These are phyloP conservation scores for Colletotrichum musicola DNA, from an alignment of 2,329 filamentous ascomycete genomes.

Conservation along the genomic window DNA sequence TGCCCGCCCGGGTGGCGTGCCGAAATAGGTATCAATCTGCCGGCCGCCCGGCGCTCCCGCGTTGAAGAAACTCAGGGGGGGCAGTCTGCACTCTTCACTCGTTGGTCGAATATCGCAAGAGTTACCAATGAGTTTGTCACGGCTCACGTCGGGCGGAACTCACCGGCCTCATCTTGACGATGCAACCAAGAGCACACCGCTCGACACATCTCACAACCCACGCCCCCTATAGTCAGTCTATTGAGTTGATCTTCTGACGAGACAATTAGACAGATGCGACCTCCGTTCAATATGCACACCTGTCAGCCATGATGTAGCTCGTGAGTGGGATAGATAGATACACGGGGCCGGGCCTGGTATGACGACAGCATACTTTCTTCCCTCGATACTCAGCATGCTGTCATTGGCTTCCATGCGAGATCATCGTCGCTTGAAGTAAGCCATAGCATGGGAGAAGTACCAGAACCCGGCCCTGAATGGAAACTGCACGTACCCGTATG, in stretches of 20 bases:
- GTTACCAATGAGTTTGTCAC: too few species aligned
- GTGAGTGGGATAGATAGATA: background rate
- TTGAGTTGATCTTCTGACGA: too few species aligned
- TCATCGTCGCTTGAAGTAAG: background rate
- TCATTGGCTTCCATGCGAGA: conserved; percentile 21
- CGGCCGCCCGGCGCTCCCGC: background rate
- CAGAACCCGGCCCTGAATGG: conserved; percentile 4
- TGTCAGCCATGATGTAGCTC: too few species aligned
- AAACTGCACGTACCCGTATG: conserved; percentile 21
- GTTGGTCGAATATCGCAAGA: too few species aligned
- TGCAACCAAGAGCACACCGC: too few species aligned
- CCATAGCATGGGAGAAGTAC: background rate
- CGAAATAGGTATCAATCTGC: background rate
- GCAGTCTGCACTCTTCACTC: too few species aligned
- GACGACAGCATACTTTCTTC: background rate
- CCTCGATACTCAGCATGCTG: background rate
- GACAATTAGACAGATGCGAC: too few species aligned
- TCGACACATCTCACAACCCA: too few species aligned
- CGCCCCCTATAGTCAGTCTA: too few species aligned
- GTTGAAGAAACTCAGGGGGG: background rate
- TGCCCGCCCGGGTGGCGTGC: background rate
- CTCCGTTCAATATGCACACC: too few species aligned
- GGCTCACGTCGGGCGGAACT: too few species aligned
- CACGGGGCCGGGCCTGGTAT: background rate
- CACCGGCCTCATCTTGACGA: too few species aligned